A percentile compares a stretch with the other conserved stretches of the same genome.
phyloP scores from a whole-genome alignment of 2,329 filamentous ascomycete genomes.

The Alternaria atra region DNA sequence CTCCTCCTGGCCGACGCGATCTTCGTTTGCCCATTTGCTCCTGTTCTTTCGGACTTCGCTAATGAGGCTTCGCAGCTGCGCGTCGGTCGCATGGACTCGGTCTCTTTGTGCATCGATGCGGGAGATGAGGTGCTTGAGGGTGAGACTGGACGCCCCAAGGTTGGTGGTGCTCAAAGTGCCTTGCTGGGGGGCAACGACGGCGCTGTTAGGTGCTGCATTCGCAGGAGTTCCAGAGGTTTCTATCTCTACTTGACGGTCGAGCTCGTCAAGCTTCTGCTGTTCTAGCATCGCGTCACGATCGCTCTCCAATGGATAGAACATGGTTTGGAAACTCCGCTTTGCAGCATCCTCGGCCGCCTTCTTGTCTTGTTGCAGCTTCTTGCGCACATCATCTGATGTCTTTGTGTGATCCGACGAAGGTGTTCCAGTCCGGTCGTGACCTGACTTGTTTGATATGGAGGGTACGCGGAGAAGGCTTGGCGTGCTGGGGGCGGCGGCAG shows the following conservation, averaged over 20 bases:
- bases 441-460: conserved; percentile 70
- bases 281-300: conserved; percentile 97
- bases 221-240: conserved; percentile 78
- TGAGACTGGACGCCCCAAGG: conserved; percentile 92
- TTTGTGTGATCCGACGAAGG: conserved; percentile 68
- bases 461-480: conserved; percentile 71
- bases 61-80: conserved; percentile 89
- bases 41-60: conserved; percentile 97
- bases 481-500: conserved; percentile 66
- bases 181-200: conserved; percentile 69
- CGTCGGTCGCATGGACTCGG: conserved; percentile 89
- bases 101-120: conserved; percentile 93
- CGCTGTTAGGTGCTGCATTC: conserved; percentile 60
- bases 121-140: conserved; percentile 95
- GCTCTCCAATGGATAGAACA: conserved; percentile 95
- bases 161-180: conserved; percentile 93
- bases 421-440: conserved; percentile 66
- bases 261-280: conserved; percentile 95
- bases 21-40: conserved; percentile 98
- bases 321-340: conserved; percentile 87
- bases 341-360: conserved; percentile 89
- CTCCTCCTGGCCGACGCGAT: conserved; percentile 96
- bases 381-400: conserved; percentile 85
- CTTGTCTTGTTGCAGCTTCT: conserved; percentile 90
- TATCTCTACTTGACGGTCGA: conserved; percentile 93